Evolutionary conservation across 495 filamentous ascomycete species (phyloP), one percentile per base, ranked within the genome.

Genomic region (Talaromyces borbonicus): DNA sequence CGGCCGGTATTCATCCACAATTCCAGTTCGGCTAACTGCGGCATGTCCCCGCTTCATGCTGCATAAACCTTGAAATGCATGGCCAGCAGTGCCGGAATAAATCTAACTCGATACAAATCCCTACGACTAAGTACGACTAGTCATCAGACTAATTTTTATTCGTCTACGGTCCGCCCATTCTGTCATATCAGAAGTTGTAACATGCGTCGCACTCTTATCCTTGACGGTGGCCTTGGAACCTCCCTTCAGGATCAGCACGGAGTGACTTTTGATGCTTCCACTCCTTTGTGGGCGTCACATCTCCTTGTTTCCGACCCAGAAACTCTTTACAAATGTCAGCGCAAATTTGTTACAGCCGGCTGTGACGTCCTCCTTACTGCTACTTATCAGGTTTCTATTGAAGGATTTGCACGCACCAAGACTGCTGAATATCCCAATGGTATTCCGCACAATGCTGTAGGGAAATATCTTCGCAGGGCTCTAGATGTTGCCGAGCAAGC

Each of bases 191-290:
- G n/a, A n/a, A n/a, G n/a, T n/a, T n/a, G n/a, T n/a, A n/a, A n/a
- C n/a, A n/a, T n/a, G n/a, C n/a, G n/a, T n/a, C n/a, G n/a, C n/a
- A 55, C 80, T 30, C 59, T 65, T 12, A 56, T 84, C 45, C 72
- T 84, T 18, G 81, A 84, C 51, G 81, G 80, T 27, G 81, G 80
- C 8, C 69, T 85, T 0, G 80, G 81, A 14, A 83, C 81, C 16
- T 74, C 79, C 12, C 77, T 85, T 9, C 69, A 79, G 56, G 72
- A 75, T 8, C 44, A 49, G 15, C 72, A 78, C 52, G 52, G 59
- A 24, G 57, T 68, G 43, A 60, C 51, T 29, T 80, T 80, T 57
- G 50, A 59, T 31, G 56, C 51, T n/a, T 52, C 29, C 20, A 79
- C 67, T 1, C 80, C 80, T 1, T 66, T 84, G 22, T 85, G 81